phyloP scores from a whole-genome alignment of 2,329 filamentous ascomycete species.

The Periconia macrospinosa region DNA sequence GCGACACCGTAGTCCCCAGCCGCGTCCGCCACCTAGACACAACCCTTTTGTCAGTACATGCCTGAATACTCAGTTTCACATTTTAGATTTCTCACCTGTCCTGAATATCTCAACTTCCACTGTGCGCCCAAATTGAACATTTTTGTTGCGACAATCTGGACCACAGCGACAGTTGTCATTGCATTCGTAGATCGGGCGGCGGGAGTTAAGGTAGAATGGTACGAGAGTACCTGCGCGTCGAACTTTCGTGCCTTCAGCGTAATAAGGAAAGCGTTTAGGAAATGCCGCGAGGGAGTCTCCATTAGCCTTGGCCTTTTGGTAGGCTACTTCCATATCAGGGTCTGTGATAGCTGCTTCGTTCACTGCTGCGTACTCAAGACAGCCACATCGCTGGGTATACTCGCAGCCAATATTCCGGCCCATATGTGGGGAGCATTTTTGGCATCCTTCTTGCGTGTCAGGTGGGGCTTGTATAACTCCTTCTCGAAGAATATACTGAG shows the following conservation, averaged over 20 bases:
- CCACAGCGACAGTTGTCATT: conserved; percentile 71
- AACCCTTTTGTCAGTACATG: too few species aligned
- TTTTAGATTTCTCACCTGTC: conserved; percentile 49
- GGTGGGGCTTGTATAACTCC: conserved; percentile 63
- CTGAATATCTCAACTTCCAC: conserved; percentile 77
- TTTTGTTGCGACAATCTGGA: conserved; percentile 68
- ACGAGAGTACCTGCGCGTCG: conserved; percentile 36
- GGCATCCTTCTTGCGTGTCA: conserved; percentile 69
- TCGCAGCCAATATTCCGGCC: conserved; percentile 61
- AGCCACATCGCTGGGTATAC: conserved; percentile 65
- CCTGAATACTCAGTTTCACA: too few species aligned
- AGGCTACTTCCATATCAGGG: conserved; percentile 23
- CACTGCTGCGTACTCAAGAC: conserved; percentile 64
- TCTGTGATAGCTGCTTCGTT: conserved; percentile 42
- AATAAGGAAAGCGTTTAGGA: conserved; percentile 66
- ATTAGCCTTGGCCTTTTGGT: conserved; percentile 16
- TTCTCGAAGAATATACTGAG: conserved; percentile 59
- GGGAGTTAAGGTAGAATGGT: conserved; percentile 46
- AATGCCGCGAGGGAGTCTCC: conserved; percentile 38
- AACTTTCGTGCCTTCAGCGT: conserved; percentile 30
- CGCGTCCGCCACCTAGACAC: conserved; percentile 53
- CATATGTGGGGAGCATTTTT: conserved; percentile 60
- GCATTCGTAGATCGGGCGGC: conserved; percentile 74
- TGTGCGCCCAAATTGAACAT: conserved; percentile 73
- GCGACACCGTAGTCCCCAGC: conserved; percentile 74